Percentiles rank a stretch among this genome's conserved stretches.
Conservation (phyloP, 192 early-diverging fungal genomes). For the Spizellomyces sp. region DNA sequence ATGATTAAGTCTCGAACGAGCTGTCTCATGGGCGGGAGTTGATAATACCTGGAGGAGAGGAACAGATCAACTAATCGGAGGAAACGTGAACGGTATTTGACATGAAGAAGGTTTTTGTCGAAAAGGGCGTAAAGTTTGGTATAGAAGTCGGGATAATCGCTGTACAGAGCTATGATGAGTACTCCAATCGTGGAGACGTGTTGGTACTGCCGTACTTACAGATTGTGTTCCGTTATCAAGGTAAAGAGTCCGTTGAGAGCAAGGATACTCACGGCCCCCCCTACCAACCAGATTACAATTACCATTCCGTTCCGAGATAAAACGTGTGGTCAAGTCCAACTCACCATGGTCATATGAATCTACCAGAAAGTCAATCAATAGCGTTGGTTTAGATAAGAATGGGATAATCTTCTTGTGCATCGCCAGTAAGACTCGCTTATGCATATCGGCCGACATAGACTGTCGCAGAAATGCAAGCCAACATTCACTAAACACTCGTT, state of each 20-base stretch:
- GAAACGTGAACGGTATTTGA: constrained; percentile 94
- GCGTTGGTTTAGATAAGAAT: constrained; percentile 72
- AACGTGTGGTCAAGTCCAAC: background rate
- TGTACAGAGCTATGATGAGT: constrained; percentile 32
- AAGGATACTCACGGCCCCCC: constrained; percentile 86
- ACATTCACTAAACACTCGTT: constrained; percentile 72
- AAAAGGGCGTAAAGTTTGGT: constrained; percentile 90
- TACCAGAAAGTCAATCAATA: constrained; percentile 93
- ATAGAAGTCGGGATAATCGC: constrained; percentile 98
- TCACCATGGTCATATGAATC: constrained; percentile 79
- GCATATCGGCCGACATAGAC: constrained; percentile 70
- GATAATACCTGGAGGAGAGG: constrained; percentile 74
- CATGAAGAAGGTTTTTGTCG: constrained; percentile 86
- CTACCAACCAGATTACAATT: constrained; percentile 36
- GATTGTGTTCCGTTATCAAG: constrained; percentile 90
- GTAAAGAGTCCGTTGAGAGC: constrained; percentile 96
- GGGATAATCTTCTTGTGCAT: constrained; percentile 93
- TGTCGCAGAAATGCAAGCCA: constrained; percentile 79
- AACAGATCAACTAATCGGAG: constrained; percentile 91
- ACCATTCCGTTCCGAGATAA: background rate
- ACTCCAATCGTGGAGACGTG: background rate
- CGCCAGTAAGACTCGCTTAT: constrained; percentile 78
- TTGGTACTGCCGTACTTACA: constrained; percentile 59
- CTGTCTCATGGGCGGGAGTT: background rate
- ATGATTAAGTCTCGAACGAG: background rate